These are phyloP conservation scores for Globisporangium apiculatum DNA, from an alignment of 352 stramenopile species.

Conservation along the genomic window DNA sequence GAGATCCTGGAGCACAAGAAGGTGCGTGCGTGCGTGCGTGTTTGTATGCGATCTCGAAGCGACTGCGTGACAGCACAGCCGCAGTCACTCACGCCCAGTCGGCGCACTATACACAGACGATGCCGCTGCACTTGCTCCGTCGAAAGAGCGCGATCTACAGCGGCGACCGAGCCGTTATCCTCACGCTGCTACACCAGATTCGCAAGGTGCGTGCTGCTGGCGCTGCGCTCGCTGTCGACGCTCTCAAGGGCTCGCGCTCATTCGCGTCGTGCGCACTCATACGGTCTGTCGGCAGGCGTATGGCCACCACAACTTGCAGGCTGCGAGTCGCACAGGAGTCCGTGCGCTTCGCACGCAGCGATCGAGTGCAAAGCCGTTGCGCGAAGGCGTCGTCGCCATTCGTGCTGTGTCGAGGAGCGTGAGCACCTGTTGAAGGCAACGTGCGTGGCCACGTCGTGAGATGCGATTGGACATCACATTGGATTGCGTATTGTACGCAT, in stretches of 20 bases:
- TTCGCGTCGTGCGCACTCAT: too few species aligned
- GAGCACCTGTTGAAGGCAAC: background rate
- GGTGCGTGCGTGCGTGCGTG: conserved; percentile 12
- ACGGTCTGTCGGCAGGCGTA: background rate
- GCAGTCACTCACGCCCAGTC: too few species aligned
- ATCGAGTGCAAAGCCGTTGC: background rate
- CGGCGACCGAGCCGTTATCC: conserved; percentile 23
- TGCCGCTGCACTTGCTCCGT: conserved; percentile 41
- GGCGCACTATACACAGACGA: conserved; percentile 19
- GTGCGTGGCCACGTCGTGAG: background rate
- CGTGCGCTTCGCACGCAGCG: background rate
- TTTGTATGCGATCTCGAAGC: too few species aligned
- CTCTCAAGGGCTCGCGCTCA: too few species aligned
- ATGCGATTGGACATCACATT: background rate
- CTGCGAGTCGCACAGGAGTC: background rate
- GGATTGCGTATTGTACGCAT: background rate
- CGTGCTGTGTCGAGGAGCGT: background rate
- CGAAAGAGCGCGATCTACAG: conserved; percentile 30
- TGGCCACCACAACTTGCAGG: background rate
- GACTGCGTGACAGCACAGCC: too few species aligned
- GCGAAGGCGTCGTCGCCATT: background rate
- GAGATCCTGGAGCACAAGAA: conserved; percentile 58
- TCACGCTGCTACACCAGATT: conserved; percentile 39
- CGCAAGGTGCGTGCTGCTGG: conserved; percentile 19
- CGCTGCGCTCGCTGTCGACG: too few species aligned